Base-by-base conservation (phyloP, 2,329 filamentous ascomycete genomes). In the Alternaria brassicicola region DNA sequence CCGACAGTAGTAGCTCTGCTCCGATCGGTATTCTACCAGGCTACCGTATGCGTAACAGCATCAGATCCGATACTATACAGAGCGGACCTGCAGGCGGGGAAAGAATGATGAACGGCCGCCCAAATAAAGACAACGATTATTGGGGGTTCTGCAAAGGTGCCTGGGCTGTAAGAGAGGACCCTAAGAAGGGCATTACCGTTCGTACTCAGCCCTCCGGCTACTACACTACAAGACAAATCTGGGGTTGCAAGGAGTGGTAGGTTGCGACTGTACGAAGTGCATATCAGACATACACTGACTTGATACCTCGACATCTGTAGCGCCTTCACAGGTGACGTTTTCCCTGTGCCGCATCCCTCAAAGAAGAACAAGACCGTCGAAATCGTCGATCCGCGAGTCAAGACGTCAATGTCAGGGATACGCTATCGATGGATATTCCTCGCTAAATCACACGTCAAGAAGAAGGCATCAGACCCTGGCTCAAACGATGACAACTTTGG, bases 91-190 rank as follows among this genome's bases (percentile, higher is more conserved):
- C 61, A 1, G 60, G 57, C 3, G 63, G 66, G 36, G 63, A 71
- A 13, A 65, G 55, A n/a, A 73, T 72, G 65, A 73, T 78, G 65
- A 51, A 62, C 17, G 74, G 74, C 36, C 74, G 76, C 4, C 75
- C 76, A 1, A 74, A 71, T 65, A 78, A 76, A 59, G 67, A 70
- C n/a, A 78, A 78, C 61, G 69, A 74, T 57, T 78, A 78, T 65
- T 78, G 74, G 72, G 76, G 76, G 19, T 79, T 78, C 65, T 79
- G 77, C 66, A 78, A 78, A 67, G 77, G 77, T 31, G 70, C 76
- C 2, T 78, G 76, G 76, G 67, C 67, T 1, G 62, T 70, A 3
- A 71, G 76, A 31, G 73, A 75, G 59, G 73, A 77, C 13, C 19
- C 62, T 2, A 72, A 70, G 23, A 75, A 75, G n/a, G 76, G 76